Conservation (phyloP, 306 rosid species). For the Prunus campanulata region DNA sequence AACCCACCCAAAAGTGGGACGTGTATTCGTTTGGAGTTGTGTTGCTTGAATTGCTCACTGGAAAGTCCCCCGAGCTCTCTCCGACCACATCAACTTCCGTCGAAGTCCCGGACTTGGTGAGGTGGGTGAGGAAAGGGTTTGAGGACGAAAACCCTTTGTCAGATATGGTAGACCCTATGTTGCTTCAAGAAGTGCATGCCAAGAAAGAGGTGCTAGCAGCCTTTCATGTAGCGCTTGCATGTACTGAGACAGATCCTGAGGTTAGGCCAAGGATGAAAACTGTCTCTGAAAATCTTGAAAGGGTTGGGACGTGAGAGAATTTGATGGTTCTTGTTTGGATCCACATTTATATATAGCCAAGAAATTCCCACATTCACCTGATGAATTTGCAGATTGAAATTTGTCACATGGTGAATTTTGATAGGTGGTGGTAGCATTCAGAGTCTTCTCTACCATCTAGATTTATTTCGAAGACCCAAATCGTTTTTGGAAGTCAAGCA, state of each 20-base stretch:
- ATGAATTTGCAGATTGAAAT: not conserved
- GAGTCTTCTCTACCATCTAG: conserved; percentile 26
- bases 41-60: conserved; percentile 81
- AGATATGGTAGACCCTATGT: conserved; percentile 79
- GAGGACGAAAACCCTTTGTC: conserved; percentile 87
- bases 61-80: conserved; percentile 87
- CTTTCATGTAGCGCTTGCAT: conserved; percentile 82
- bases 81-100: conserved; percentile 79
- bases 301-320: conserved; percentile 42
- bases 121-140: conserved; percentile 91
- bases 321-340: too few species aligned
- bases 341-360: not conserved
- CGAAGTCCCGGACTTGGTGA: conserved; percentile 78
- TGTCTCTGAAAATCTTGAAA: conserved; percentile 83
- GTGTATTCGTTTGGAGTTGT: conserved; percentile 88
- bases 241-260: conserved; percentile 89
- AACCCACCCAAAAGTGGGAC: conserved; percentile 92
- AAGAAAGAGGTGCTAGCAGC: conserved; percentile 87
- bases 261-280: conserved; percentile 86
- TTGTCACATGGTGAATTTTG: conserved; percentile 23
- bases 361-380: not conserved
- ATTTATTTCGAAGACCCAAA: conserved; percentile 24
- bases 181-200: conserved; percentile 87
- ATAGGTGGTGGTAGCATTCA: conserved; percentile 27
- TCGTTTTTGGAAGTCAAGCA: conserved; percentile 32